A percentile compares a stretch with the other conserved stretches of the same genome.
phyloP scores from a whole-genome alignment of 768 basidiomycete genomes.

The Kwoniella mangroviensis region DNA sequence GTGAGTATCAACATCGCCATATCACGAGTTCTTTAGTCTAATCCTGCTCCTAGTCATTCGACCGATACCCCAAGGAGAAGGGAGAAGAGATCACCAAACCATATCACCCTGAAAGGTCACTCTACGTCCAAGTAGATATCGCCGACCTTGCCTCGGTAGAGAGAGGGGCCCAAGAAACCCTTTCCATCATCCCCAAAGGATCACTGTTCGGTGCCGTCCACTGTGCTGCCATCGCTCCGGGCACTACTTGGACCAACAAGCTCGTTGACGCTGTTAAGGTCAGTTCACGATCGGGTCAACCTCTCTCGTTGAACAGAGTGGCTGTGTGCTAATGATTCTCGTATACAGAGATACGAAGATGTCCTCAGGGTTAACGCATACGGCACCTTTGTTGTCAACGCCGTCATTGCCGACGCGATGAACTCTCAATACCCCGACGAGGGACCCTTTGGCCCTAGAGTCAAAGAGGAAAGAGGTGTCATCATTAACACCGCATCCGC shows the following conservation, averaged over 20 bases:
- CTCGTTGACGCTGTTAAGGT: conserved; percentile 6
- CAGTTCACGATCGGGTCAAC: too few relatives aligned
- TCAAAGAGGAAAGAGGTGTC: conserved; percentile 47
- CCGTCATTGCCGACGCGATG: conserved; percentile 50
- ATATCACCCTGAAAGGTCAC: conserved; percentile 27
- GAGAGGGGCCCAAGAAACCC: conserved; percentile 18
- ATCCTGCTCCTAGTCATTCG: too few relatives aligned
- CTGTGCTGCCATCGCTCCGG: conserved; percentile 35
- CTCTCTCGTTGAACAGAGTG: too few relatives aligned
- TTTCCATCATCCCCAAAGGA: conserved; percentile 26
- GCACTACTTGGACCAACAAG: conserved; percentile 31
- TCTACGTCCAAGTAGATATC: conserved; percentile 44
- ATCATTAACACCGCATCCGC: conserved; percentile 53
- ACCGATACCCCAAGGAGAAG: too few relatives aligned
- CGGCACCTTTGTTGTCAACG: conserved; percentile 52
- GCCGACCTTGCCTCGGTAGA: conserved; percentile 37
- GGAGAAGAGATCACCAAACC: too few relatives aligned
- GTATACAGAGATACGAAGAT: too few relatives aligned
- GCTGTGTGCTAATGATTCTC: too few relatives aligned
- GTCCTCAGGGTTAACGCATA: too few relatives aligned
- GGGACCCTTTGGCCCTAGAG: conserved; percentile 20
- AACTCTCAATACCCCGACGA: conserved; percentile 37
- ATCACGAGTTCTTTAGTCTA: too few relatives aligned
- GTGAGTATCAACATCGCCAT: too few relatives aligned
- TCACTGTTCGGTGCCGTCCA: conserved; percentile 35